These are phyloP conservation scores for Nicotiana tabacum DNA, from an alignment of 257 asterid genomes.

Conservation along the genomic window DNA sequence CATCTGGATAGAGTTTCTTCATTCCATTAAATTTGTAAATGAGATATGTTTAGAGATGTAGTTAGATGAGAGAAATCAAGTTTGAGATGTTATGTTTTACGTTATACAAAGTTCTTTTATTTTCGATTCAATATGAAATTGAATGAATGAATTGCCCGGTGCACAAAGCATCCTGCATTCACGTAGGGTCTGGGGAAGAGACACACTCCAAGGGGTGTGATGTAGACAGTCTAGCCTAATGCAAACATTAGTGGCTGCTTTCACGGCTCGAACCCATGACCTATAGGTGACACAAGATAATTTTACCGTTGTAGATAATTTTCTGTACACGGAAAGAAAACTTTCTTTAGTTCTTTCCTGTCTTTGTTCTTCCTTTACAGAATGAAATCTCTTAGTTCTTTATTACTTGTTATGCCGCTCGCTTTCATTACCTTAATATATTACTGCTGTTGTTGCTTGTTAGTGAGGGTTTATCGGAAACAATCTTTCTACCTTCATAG, in stretches of 20 bases:
- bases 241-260: no score
- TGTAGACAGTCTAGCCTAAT: no score
- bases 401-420: no score
- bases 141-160: no score
- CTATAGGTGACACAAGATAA: no score
- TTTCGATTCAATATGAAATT: neutral
- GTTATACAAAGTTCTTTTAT: neutral
- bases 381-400: neutral
- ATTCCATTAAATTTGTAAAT: neutral
- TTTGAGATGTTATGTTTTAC: neutral
- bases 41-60: neutral
- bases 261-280: no score
- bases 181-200: no score
- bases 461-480: no score
- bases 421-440: no score
- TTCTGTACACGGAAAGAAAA: neutral
- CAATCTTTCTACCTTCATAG: fast-evolving
- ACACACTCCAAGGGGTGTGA: no score
- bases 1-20: neutral
- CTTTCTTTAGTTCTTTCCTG: neutral
- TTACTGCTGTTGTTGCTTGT: no score
- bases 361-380: neutral
- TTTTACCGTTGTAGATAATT: neutral
- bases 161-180: no score
- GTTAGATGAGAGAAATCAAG: neutral